Evolutionary conservation across 306 rosid species (phyloP).

Genomic region (Fragaria vesca): DNA sequence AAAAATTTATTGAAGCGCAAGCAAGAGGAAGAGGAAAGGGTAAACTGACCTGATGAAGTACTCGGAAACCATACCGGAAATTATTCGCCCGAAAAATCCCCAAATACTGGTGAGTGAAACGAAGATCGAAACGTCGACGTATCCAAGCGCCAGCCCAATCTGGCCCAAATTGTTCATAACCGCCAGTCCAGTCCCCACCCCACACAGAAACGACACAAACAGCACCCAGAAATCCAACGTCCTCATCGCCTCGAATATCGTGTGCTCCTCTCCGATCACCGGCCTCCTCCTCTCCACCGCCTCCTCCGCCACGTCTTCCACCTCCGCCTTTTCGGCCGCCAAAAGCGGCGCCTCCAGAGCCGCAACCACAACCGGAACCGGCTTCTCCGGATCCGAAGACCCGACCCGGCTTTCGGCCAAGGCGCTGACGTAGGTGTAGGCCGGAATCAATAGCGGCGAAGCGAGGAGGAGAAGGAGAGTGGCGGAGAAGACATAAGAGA

Average conservation of each 20-base stretch:
- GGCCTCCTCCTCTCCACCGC: slow-evolving; percentile 27
- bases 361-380: not conserved
- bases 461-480: slow-evolving; percentile 52
- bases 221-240: slow-evolving; percentile 79
- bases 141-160: slow-evolving; percentile 84
- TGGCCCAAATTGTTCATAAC: slow-evolving; percentile 92
- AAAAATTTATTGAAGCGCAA: not conserved
- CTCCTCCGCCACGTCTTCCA: not conserved
- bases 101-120: slow-evolving; percentile 71
- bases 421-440: slow-evolving; percentile 33
- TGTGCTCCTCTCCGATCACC: slow-evolving; percentile 85
- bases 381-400: slow-evolving; percentile 41
- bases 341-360: slow-evolving; percentile 36
- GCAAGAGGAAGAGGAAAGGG: not conserved
- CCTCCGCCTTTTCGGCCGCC: not conserved
- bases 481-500: slow-evolving; percentile 46
- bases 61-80: slow-evolving; percentile 67
- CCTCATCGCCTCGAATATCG: slow-evolving; percentile 50
- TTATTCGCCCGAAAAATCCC: slow-evolving; percentile 80
- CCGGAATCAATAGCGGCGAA: slow-evolving; percentile 60
- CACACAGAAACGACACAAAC: slow-evolving; percentile 83
- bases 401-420: slow-evolving; percentile 13
- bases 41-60: slow-evolving; percentile 63
- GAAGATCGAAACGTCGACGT: slow-evolving; percentile 71
- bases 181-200: slow-evolving; percentile 92